A percentile compares a stretch with the other conserved stretches of the same genome.
phyloP scores from a whole-genome alignment of 305 asterid species.

The Solanum hybrid region DNA sequence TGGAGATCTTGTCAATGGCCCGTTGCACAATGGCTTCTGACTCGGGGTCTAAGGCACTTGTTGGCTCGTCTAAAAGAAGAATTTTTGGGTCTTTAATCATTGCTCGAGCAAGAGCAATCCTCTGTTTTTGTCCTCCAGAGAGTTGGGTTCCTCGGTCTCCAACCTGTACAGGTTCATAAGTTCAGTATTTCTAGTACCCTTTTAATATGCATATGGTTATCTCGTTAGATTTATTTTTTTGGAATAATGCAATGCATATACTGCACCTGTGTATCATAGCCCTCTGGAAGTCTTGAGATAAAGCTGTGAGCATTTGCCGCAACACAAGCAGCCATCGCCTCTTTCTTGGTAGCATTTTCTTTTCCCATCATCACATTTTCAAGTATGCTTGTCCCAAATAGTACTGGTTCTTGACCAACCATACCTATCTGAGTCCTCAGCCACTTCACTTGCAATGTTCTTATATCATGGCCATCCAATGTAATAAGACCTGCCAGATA shows the following conservation, averaged over 20 bases:
- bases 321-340: slow-evolving; percentile 52
- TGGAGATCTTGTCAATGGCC: slow-evolving; percentile 66
- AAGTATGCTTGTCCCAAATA: slow-evolving; percentile 59
- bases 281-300: slow-evolving; percentile 55
- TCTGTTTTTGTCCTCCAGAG: slow-evolving; percentile 82
- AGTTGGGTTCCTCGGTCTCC: slow-evolving; percentile 79
- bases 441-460: slow-evolving; percentile 76
- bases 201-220: neutral
- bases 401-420: slow-evolving; percentile 88
- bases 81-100: slow-evolving; percentile 64
- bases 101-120: slow-evolving; percentile 78
- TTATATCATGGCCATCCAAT: slow-evolving; percentile 64
- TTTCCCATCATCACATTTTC: slow-evolving; percentile 77
- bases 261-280: slow-evolving; percentile 66
- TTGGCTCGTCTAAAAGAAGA: slow-evolving; percentile 76
- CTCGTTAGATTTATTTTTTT: neutral
- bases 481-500: slow-evolving; percentile 40
- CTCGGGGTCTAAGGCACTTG: slow-evolving; percentile 71
- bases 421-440: slow-evolving; percentile 72
- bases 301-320: slow-evolving; percentile 70
- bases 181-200: neutral
- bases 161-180: slow-evolving; percentile 30
- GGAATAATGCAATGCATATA: neutral
- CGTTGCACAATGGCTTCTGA: slow-evolving; percentile 61
- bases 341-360: slow-evolving; percentile 66